These are phyloP conservation scores for Aristolochia contorta DNA, from an alignment of 164 flowering plant species.

Conservation along the genomic window DNA sequence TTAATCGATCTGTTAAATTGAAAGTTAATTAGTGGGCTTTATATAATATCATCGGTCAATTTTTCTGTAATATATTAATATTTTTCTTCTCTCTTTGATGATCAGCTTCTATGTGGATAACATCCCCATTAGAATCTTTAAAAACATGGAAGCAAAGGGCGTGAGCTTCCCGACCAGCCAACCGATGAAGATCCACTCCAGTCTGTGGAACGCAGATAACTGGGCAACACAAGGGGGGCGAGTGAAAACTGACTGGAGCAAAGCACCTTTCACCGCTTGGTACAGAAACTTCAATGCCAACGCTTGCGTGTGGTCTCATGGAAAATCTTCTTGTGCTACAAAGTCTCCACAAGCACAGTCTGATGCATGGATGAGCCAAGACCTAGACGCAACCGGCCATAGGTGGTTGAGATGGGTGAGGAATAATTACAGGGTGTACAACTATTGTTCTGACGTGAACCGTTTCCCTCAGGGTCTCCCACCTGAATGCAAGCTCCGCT, in stretches of 20 bases:
- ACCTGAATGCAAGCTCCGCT: slow-evolving; percentile 12
- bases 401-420: slow-evolving; percentile 25
- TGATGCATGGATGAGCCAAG: slow-evolving; percentile 10
- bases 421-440: slow-evolving; percentile 24
- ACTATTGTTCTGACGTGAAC: slow-evolving; percentile 28
- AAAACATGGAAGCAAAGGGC: not conserved
- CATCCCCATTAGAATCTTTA: not conserved
- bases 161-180: slow-evolving; percentile 3
- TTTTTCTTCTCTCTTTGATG: too few species aligned
- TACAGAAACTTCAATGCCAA: slow-evolving; percentile 1
- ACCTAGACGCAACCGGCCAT: slow-evolving; percentile 15
- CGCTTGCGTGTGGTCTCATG: slow-evolving; percentile 8
- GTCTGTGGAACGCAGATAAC: slow-evolving; percentile 7
- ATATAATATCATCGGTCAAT: too few species aligned
- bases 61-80: too few species aligned
- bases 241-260: slow-evolving; percentile 2
- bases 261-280: slow-evolving; percentile 5
- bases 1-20: too few species aligned
- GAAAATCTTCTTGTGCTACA: not conserved
- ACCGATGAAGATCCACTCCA: slow-evolving; percentile 1
- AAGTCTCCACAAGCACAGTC: slow-evolving; percentile 6
- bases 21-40: too few species aligned
- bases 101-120: slow-evolving; percentile 7
- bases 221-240: slow-evolving; percentile 8
- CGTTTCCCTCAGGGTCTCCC: slow-evolving; percentile 30